These are phyloP conservation scores for Truncatella angustata DNA, from an alignment of 2,329 filamentous ascomycete genomes.

Conservation along the genomic window DNA sequence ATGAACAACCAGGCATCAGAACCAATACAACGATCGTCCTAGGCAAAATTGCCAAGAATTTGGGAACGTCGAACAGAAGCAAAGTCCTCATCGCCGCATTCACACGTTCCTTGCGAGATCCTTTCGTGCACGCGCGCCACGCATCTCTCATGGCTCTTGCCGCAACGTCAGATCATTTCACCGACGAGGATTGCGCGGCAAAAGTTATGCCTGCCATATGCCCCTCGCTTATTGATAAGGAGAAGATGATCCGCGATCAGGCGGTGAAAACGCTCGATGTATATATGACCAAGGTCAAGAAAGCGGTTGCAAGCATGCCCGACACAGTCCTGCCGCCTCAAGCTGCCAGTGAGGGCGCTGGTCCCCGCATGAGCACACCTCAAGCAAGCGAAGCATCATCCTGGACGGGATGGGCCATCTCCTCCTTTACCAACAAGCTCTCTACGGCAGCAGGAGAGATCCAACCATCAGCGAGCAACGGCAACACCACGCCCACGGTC, in stretches of 20 bases:
- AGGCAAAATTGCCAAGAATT: slow-evolving; percentile 89
- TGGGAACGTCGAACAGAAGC: slow-evolving; percentile 73
- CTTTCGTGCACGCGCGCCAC: slow-evolving; percentile 91
- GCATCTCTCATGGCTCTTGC: slow-evolving; percentile 82
- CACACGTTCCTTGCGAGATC: slow-evolving; percentile 82
- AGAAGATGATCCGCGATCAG: slow-evolving; percentile 91
- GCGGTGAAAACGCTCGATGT: slow-evolving; percentile 85
- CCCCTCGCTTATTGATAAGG: slow-evolving; percentile 85
- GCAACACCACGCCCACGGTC: slow-evolving; percentile 32
- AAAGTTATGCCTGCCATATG: slow-evolving; percentile 83
- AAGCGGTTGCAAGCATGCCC: slow-evolving; percentile 71
- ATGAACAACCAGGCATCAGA: slow-evolving; percentile 93
- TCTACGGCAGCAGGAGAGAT: slow-evolving; percentile 85
- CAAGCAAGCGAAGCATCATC: slow-evolving; percentile 58
- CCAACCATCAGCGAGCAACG: slow-evolving; percentile 51
- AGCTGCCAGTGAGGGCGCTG: slow-evolving; percentile 46
- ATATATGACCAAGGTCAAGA: slow-evolving; percentile 80
- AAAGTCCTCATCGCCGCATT: slow-evolving; percentile 96
- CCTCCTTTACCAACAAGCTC: slow-evolving; percentile 95
- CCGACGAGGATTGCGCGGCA: slow-evolving; percentile 82
- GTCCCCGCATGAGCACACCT: slow-evolving; percentile 75
- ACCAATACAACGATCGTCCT: slow-evolving; percentile 98
- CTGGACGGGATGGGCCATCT: slow-evolving; percentile 98
- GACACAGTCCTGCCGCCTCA: slow-evolving; percentile 74
- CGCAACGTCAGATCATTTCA: slow-evolving; percentile 83